Evolutionary conservation across 2,329 filamentous ascomycete genomes (phyloP).

Genomic region (Trichoderma sp.): DNA sequence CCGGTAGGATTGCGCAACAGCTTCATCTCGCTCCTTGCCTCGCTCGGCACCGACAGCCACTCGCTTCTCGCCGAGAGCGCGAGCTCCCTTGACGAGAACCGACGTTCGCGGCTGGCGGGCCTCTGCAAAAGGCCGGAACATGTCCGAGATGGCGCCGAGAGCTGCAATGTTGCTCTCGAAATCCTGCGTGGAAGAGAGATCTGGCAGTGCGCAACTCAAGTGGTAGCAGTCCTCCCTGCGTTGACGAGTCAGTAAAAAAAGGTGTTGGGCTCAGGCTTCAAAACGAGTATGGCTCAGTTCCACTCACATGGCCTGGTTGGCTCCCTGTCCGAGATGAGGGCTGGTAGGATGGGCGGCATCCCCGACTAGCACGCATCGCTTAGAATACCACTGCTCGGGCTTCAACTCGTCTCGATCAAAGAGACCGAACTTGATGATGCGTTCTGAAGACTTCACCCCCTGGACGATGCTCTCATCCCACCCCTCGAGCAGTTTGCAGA

Average conservation of each 20-base stretch:
- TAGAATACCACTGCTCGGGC: slow-evolving; percentile 30
- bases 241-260: background rate
- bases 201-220: slow-evolving; percentile 22
- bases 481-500: slow-evolving; percentile 26
- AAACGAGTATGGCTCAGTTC: background rate
- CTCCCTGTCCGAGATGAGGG: slow-evolving; percentile 34
- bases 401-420: slow-evolving; percentile 33
- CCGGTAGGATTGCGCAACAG: slow-evolving; percentile 9
- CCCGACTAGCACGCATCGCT: slow-evolving; percentile 30
- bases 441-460: slow-evolving; percentile 29
- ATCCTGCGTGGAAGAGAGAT: slow-evolving; percentile 11
- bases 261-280: slow-evolving; percentile 3
- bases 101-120: slow-evolving; percentile 32
- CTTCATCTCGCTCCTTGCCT: slow-evolving; percentile 23
- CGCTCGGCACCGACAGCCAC: slow-evolving; percentile 28
- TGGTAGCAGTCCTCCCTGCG: slow-evolving; percentile 27
- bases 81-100: slow-evolving; percentile 30
- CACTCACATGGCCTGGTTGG: slow-evolving; percentile 30
- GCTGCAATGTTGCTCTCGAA: slow-evolving; percentile 5
- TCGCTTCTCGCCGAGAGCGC: slow-evolving; percentile 28
- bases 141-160: slow-evolving; percentile 9
- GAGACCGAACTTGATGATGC: slow-evolving; percentile 33
- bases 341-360: slow-evolving; percentile 34
- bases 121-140: slow-evolving; percentile 27
- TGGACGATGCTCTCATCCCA: slow-evolving; percentile 29